phyloP scores from a whole-genome alignment of 106 monocot species.

The Chionographis japonica region DNA sequence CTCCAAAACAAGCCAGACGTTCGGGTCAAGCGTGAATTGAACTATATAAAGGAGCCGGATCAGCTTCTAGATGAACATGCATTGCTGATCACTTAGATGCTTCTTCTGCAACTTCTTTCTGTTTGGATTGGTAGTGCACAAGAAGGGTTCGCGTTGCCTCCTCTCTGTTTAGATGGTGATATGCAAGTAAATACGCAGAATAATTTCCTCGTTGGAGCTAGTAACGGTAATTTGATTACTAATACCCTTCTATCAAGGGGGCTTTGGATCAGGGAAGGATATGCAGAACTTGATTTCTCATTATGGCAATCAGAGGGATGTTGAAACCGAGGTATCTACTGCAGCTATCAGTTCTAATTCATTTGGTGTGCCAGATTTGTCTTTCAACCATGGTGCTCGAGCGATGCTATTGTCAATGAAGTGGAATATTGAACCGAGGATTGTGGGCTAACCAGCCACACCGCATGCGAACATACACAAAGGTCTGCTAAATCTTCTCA shows the following conservation, averaged over 20 bases:
- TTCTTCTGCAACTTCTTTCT: constrained; percentile 83
- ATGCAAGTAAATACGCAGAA: constrained; percentile 37
- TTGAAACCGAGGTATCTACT: constrained; percentile 76
- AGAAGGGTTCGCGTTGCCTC: constrained; percentile 61
- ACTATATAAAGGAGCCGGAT: constrained; percentile 21
- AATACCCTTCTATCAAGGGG: constrained; percentile 52
- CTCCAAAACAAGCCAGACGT: constrained; percentile 37
- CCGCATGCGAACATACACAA: constrained; percentile 75
- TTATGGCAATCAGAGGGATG: constrained; percentile 45
- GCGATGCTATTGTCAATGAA: constrained; percentile 51
- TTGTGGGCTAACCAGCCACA: constrained; percentile 60
- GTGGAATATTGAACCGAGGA: constrained; percentile 35
- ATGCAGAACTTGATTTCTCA: constrained; percentile 44
- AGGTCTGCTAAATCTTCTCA: constrained; percentile 44
- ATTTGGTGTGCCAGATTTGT: constrained; percentile 52
- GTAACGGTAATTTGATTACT: constrained; percentile 38
- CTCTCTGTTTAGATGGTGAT: constrained; percentile 54
- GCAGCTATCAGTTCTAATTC: constrained; percentile 78
- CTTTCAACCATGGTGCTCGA: constrained; percentile 60
- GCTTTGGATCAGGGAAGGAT: constrained; percentile 44
- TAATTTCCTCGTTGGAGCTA: constrained; percentile 23
- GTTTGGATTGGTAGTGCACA: constrained; percentile 49
- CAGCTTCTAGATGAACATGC: constrained; percentile 17
- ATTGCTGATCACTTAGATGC: constrained; percentile 63
- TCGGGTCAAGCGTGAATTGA: constrained; percentile 40